Percentiles rank a stretch among this genome's conserved stretches.
Conservation (phyloP, 2,329 filamentous ascomycete species). For the Epichloe typhina region DNA sequence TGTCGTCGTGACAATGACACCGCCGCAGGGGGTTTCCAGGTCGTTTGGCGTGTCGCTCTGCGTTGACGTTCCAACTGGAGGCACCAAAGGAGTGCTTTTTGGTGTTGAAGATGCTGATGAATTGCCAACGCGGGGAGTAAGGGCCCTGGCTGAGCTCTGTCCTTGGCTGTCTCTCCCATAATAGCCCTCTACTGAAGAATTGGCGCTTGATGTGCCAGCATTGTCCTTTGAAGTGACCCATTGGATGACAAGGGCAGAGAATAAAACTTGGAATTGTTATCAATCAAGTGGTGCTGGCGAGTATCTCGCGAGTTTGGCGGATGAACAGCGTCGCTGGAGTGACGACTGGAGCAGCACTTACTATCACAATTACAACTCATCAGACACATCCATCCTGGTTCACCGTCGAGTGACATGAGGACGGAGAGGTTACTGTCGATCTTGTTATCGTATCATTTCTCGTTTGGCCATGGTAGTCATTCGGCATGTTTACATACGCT, state of each 20-base stretch:
- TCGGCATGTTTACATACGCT: conserved; percentile 26
- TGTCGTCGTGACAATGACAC: conserved; percentile 25
- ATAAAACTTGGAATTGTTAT: conserved; percentile 32
- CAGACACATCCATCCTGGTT: conserved; percentile 52
- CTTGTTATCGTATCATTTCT: neutral
- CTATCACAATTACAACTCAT: conserved; percentile 53
- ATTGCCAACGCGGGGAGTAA: neutral
- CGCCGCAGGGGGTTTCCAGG: neutral
- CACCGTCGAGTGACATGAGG: conserved; percentile 43
- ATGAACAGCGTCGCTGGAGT: too few relatives aligned
- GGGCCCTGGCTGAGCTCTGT: conserved; percentile 1
- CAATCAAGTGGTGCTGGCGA: neutral
- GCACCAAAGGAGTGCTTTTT: neutral
- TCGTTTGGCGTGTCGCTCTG: neutral
- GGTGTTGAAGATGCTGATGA: neutral
- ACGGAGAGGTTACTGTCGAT: conserved; percentile 41
- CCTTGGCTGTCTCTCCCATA: conserved; percentile 7
- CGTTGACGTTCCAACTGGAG: neutral
- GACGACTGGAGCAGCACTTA: conserved; percentile 18
- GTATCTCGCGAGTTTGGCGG: too few relatives aligned
- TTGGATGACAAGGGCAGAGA: conserved; percentile 47
- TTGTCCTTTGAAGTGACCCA: conserved; percentile 41
- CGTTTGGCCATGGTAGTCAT: neutral
- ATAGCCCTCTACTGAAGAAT: conserved; percentile 5
- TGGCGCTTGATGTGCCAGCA: conserved; percentile 18